Conservation (phyloP, 805 yeast genomes). For the Hanseniaspora occidentalis region DNA sequence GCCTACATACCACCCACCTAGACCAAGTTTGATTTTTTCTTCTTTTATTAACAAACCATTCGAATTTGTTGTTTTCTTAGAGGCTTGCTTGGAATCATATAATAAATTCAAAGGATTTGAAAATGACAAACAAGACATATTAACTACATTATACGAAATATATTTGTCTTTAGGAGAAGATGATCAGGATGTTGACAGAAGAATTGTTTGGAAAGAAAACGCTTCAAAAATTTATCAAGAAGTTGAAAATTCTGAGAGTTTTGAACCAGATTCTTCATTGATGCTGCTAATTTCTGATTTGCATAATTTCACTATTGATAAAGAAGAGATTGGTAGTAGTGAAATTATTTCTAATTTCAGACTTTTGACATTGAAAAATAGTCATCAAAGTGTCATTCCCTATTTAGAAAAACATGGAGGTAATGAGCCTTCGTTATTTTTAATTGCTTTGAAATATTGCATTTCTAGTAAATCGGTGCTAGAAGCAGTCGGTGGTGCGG, state of each 20-base stretch:
- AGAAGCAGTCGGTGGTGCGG: conserved; percentile 37
- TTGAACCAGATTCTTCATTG: conserved; percentile 17
- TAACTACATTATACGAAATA: conserved; percentile 71
- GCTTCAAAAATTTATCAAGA: conserved; percentile 41
- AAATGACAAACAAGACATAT: conserved; percentile 59
- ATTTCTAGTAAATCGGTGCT: conserved; percentile 42
- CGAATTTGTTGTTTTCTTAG: conserved; percentile 84
- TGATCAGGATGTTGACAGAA: conserved; percentile 25
- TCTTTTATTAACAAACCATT: conserved; percentile 77
- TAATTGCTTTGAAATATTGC: conserved; percentile 50
- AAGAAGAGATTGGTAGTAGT: conserved; percentile 25
- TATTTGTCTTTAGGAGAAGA: conserved; percentile 49
- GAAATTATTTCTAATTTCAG: conserved; percentile 37
- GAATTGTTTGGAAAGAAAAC: conserved; percentile 47
- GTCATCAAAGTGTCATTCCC: conserved; percentile 43
- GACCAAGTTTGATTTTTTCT: conserved; percentile 75
- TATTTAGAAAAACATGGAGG: conserved; percentile 50
- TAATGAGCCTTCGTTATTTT: conserved; percentile 50
- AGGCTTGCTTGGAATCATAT: conserved; percentile 68
- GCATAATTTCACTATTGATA: conserved; percentile 40
- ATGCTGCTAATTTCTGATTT: conserved; percentile 28
- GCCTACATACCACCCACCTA: conserved; percentile 83
- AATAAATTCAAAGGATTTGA: conserved; percentile 57
- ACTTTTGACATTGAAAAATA: conserved; percentile 44
- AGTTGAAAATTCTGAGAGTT: conserved; percentile 21